Evolutionary conservation across 2,329 filamentous ascomycete genomes (phyloP).

Genomic region (Clonostachys rosea): DNA sequence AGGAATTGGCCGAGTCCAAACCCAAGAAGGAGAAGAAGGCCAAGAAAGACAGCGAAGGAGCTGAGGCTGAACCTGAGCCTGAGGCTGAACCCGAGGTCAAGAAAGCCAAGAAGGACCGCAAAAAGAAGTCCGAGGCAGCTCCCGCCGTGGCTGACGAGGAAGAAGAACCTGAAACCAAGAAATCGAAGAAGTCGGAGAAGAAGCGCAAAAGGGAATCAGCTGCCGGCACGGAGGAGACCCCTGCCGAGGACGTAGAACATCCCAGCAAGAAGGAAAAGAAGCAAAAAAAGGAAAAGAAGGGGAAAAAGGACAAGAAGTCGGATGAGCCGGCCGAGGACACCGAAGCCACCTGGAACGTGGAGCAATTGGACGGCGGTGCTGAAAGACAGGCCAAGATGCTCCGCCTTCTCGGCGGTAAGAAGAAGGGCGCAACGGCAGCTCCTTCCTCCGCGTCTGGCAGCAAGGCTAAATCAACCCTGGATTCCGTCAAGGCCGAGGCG

Average conservation of each 20-base stretch:
- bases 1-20: slow-evolving; percentile 7
- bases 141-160: slow-evolving; percentile 6
- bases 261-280: slow-evolving; percentile 13
- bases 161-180: slow-evolving; percentile 12
- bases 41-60: slow-evolving; percentile 6
- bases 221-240: slow-evolving; percentile 9
- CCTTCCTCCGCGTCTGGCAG: slow-evolving; percentile 5
- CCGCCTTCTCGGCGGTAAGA: slow-evolving; percentile 49
- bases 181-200: slow-evolving; percentile 21
- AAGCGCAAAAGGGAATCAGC: slow-evolving; percentile 22
- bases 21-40: slow-evolving; percentile 8
- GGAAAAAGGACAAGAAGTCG: slow-evolving; percentile 14
- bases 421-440: slow-evolving; percentile 21
- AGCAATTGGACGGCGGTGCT: slow-evolving; percentile 42
- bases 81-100: slow-evolving; percentile 2
- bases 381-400: slow-evolving; percentile 52
- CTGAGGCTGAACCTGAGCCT: slow-evolving; percentile 4
- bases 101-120: slow-evolving; percentile 6
- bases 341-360: slow-evolving; percentile 47
- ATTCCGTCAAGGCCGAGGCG: slow-evolving; percentile 35
- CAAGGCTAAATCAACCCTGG: slow-evolving; percentile 9
- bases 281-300: slow-evolving; percentile 10
- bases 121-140: not conserved
- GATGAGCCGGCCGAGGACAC: slow-evolving; percentile 10
- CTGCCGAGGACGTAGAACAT: slow-evolving; percentile 6